Base-by-base conservation (phyloP, 805 yeast species). In the Lachancea kluyveri region DNA sequence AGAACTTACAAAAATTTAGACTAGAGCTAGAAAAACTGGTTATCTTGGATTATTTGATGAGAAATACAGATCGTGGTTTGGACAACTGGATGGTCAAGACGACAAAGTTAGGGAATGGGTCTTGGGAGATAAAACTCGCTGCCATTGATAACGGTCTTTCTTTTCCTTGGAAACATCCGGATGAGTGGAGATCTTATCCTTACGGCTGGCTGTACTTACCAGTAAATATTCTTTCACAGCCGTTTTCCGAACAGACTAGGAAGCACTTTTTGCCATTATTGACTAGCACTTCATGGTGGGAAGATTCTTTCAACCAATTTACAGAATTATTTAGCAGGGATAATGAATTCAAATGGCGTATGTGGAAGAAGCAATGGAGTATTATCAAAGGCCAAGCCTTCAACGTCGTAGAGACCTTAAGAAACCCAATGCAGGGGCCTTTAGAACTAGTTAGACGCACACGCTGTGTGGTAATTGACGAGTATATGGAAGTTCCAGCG, bases 131-230 rank as follows among this genome's bases (percentile, higher is more conserved):
- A 9, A 65, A 61, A 30, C 63, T 80, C 18, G 86, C 84, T 3
- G 90, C 88, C 1, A 80, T 80, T 26, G 88, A 80, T 46, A 77
- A 83, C 10, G 87, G 87, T 0, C 60, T 80, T 18, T 67, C 87
- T 0, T 79, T 77, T 44, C 88, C 90, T 4, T 80, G 86, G 86
- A 79, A 80, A 46, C 85, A 79, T 42, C 88, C 88, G 0, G 83
- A 80, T 53, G 86, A 79, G 47, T 79, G 87, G 85, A 58, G 88
- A 34, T 76, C 84, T 1, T 80, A 77, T 44, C 88, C 88, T 0
- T 80, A 70, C 56, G 88, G 88, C 0, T 80, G 90, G 90, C 56
- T 80, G 16, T 79, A 74, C 44, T 54, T 80, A 20, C 88, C 88
- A 1, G 54, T 70, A 8, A 62, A 72, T 8, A 50, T 80, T 5